Conservation (phyloP, 1,284 basidiomycete genomes). For the Athelia sp. region DNA sequence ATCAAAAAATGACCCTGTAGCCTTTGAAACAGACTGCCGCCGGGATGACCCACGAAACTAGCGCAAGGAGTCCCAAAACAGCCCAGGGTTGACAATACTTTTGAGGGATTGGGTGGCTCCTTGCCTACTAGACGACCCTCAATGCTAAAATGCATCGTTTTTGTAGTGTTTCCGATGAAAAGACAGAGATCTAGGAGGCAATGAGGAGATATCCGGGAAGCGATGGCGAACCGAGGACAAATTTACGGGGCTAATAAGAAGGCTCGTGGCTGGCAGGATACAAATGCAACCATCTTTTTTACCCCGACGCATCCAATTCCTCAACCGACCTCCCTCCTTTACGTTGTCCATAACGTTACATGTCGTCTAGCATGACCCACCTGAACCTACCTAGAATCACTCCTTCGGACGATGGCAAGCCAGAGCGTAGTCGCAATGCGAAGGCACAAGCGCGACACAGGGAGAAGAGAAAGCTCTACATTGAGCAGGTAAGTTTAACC, state of each 20-base stretch:
- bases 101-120: no score
- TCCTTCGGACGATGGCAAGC: constrained; percentile 30
- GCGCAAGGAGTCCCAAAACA: no score
- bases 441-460: constrained; percentile 88
- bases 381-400: neutral
- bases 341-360: constrained; percentile 24
- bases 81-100: no score
- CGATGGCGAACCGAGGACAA: neutral
- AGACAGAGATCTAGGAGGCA: no score
- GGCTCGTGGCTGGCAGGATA: neutral
- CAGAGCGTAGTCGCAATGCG: constrained; percentile 80
- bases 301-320: constrained; percentile 25
- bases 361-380: constrained; percentile 21
- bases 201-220: neutral
- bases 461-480: constrained; percentile 90
- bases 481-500: constrained; percentile 67
- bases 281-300: constrained; percentile 16
- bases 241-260: neutral
- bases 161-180: no score
- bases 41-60: no score
- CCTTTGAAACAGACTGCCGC: no score
- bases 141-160: no score
- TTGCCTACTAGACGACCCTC: no score
- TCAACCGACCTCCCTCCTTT: constrained; percentile 14
- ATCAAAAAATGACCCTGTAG: neutral